These are phyloP conservation scores for Solanum boliviense DNA, from an alignment of 257 asterid species.

Conservation along the genomic window DNA sequence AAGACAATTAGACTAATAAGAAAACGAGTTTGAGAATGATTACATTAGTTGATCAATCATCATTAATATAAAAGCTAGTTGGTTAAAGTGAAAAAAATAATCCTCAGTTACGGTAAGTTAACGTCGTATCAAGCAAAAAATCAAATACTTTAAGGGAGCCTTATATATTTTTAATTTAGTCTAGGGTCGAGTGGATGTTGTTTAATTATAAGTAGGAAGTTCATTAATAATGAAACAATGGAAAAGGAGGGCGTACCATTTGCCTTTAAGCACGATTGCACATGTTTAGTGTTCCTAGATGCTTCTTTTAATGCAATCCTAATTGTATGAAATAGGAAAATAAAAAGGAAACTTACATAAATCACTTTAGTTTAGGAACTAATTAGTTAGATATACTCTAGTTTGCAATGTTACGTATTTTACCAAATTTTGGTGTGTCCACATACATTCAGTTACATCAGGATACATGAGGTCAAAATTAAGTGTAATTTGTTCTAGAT, in stretches of 20 bases:
- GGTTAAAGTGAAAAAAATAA: slow-evolving; percentile 12
- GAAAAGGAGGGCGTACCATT: not conserved
- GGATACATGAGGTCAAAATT: too few species aligned
- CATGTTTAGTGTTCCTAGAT: not conserved
- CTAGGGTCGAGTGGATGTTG: not conserved
- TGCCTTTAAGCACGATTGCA: not conserved
- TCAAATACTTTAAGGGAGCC: not conserved
- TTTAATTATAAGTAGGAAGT: not conserved
- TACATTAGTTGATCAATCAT: not conserved
- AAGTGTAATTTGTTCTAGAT: too few species aligned
- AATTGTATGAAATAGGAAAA: too few species aligned
- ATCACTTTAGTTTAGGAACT: not conserved
- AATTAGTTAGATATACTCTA: too few species aligned
- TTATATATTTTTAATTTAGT: not conserved
- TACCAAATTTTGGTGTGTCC: too few species aligned
- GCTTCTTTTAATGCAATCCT: not conserved
- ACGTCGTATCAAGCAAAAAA: not conserved
- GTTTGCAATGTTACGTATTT: too few species aligned
- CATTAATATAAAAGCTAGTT: slow-evolving; percentile 7
- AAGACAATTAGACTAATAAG: not conserved
- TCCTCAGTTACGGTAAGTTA: not conserved
- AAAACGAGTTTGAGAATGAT: not conserved
- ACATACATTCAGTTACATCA: too few species aligned
- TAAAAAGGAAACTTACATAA: not conserved
- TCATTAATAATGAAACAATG: not conserved